Evolutionary conservation across 768 basidiomycete species (phyloP), one percentile per base, ranked within the genome.

Genomic region (Ramaria sp.): DNA sequence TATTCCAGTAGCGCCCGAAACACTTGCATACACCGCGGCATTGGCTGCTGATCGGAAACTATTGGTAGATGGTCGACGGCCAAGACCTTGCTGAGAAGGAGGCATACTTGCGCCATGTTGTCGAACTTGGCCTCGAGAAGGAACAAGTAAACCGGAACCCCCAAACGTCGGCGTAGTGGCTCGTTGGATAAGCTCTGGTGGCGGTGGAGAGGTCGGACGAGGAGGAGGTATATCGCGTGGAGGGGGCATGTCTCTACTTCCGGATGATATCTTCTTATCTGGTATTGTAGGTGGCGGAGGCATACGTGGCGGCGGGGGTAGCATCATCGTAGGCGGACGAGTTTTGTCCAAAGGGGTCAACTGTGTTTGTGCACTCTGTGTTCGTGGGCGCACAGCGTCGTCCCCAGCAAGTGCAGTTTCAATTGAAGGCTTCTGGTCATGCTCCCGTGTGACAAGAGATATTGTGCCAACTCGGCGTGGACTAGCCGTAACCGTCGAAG

Each of bases 171-270:
- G 90, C 0, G 90, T 91, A 3, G 90, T 90, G 10, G 94, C 91
- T 13, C 94, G 87, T 65, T 91, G 86, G 59, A 96, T 84, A 65
- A 96, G 86, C 57, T 97, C 93, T 17, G 86, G 74, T 17, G 93
- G 95, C 5, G 93, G 94, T 1, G 95, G 94, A 0, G 95, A 97
- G 3, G 83, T 86, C 0, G 95, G 95, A 45, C 94, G 77, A 30
- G 89, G 86, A 0, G 94, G 93, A 11, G 88, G 87, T 5, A 71
- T 69, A 60, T 86, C 85, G 45, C 48, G 45, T 45, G 75, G 71
- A 4, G 78, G 73, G 20, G 74, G 68, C 17, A 59, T 49, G 45
- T 63, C 62, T 45, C 56, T 60, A n/a, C 58, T 57, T 38, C 31
- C 58, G n/a, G 74, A 72, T 24, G 72, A 72, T 47, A 75, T 62